Base-by-base conservation (phyloP, 78 protist species). In the Dictyostelium brefeldianum region DNA sequence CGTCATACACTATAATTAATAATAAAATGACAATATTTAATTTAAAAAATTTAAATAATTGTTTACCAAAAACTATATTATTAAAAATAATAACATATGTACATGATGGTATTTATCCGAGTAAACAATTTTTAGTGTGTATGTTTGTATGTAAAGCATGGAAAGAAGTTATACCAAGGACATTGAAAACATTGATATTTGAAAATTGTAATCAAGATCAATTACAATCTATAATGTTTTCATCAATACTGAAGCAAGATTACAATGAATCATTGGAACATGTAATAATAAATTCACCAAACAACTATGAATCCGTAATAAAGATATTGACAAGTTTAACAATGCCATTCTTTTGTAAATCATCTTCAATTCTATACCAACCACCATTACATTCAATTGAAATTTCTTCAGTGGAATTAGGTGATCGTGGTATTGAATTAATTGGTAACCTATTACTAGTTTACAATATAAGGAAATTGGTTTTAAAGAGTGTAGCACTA, bases 311-410 rank as follows among this genome's bases (percentile, higher is more conserved):
- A 6, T 71, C 67, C 1, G 54, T 51, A 14, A 25, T 27, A 15
- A 74, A 29, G 64, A 64, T 87, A 8, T 51, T 87, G 10, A 20
- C 57, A 7, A 43, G 64, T 9, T 81, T 87, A 18, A 87, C 93
- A 6, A 87, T 81, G 50, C 93, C 93, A n/a, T 87, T 87, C 59
- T 87, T 64, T 65, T 64, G 69, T 8, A 56, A 62, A 59, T 20
- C 15, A 0, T 15, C 65, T 17, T 36, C 81, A 18, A 27, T 57
- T 9, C 84, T 87, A 0, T 87, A 87, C 64, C 83, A 74, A 15
- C 93, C 93, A 29, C 93, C 93, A 14, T 17, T 87, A 4, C 47
- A 64, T 2, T 8, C 57, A 36, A 29, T 87, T 5, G 84, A 74
- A 46, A 74, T 87, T 4, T 20, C 27, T 1, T 74, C 84, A 0